Evolutionary conservation across 2,329 filamentous ascomycete species (phyloP), one percentile per base, ranked within the genome.

Genomic region (Botrytis cinerea): DNA sequence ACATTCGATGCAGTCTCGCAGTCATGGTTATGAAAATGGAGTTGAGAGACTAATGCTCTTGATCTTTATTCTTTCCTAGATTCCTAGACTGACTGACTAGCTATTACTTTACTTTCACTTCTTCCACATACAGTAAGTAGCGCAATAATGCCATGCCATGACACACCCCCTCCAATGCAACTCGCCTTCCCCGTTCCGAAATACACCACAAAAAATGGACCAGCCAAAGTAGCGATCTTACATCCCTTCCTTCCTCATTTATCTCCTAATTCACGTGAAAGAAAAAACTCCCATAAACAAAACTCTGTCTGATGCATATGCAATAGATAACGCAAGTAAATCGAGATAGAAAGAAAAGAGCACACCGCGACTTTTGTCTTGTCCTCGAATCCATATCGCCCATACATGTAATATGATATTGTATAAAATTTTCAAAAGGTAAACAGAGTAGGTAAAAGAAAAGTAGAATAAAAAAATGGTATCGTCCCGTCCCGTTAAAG

Each of bases 401-500:
- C 38, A 68, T 43, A 57, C 66, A 57, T 68, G n/a, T 57, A 38
- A 68, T 54, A 67, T 43, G 66, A 57, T 57, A 68, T 68, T 68
- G 66, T 43, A 57, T 32, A 43, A 57, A 38, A 32, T 32, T 43
- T 68, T 68, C 10, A 22, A 48, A 43, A 9, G 54, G 43, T 28
- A 43, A 54, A 28, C 35, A 54, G 20, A 25, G 28, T 28, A 43
- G 9, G 7, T 8, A 43, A 25, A 40, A 57, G 20, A 57, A 32
- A 18, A 16, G 20, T 32, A 51, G 20, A 71, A 32, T 35, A 54
- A 35, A 69, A 72, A 68, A 72, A 35, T 72, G 71, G 71, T 72
- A 72, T 72, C 71, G 51, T 72, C 71, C 71, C 51, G 66, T 59
- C 46, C 71, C 62, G 48, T 72, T 59, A 60, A 32, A 32, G 32